Evolutionary conservation across 805 yeast species (phyloP).

Genomic region (Candida cerambycidarum): DNA sequence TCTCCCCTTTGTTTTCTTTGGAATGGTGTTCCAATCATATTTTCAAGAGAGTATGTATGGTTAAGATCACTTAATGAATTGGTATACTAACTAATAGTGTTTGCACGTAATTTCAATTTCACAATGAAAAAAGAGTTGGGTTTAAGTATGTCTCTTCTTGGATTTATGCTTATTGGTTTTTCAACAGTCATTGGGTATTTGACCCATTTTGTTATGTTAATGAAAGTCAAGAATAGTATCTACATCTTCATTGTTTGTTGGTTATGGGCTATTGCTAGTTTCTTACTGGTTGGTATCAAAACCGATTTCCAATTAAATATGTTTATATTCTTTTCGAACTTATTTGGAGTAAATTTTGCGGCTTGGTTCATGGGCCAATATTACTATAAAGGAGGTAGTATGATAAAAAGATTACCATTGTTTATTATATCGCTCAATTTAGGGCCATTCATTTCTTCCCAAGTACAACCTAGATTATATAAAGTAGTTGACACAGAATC

Average conservation of each 20-base stretch:
- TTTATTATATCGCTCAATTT: neutral
- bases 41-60: neutral
- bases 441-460: neutral
- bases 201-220: neutral
- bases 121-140: neutral
- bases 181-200: neutral
- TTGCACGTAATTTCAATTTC: neutral
- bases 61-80: too few species aligned
- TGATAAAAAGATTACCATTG: neutral
- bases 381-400: neutral
- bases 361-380: neutral
- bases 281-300: neutral
- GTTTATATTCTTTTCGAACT: neutral
- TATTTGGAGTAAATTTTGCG: neutral
- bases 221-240: neutral
- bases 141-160: too few species aligned
- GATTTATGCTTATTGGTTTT: too few species aligned
- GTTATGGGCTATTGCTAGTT: neutral
- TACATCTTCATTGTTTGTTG: neutral
- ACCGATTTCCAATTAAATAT: neutral
- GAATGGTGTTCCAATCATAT: neutral
- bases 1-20: neutral
- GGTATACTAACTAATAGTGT: neutral
- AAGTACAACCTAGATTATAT: neutral
- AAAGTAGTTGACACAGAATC: neutral